Conservation (phyloP, 2,329 filamentous ascomycete species). For the Karstenula rhodostoma region DNA sequence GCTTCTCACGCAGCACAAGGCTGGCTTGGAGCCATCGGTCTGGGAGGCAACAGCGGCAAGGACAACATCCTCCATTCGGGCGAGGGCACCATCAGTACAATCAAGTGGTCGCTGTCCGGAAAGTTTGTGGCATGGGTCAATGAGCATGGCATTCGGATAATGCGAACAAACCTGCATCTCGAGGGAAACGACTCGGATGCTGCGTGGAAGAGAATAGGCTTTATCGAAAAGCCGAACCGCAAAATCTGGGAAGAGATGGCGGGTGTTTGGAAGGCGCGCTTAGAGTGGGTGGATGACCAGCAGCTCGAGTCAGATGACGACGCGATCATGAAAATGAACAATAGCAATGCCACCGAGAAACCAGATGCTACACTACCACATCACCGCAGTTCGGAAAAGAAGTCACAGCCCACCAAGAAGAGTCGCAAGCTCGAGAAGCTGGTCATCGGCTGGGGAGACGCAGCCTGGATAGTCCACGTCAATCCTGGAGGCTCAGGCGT, state of each 20-base stretch:
- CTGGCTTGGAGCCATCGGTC: conserved; percentile 88
- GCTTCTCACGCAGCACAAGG: conserved; percentile 84
- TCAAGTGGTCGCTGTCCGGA: conserved; percentile 93
- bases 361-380: conserved; percentile 44
- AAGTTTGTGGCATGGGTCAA: conserved; percentile 96
- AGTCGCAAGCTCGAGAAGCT: conserved; percentile 71
- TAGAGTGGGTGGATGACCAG: conserved; percentile 91
- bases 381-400: conserved; percentile 55
- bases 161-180: conserved; percentile 86
- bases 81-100: conserved; percentile 87
- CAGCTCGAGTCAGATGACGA: conserved; percentile 77
- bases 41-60: conserved; percentile 79
- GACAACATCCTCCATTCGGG: conserved; percentile 90
- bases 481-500: conserved; percentile 75
- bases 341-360: conserved; percentile 41
- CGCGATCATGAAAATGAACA: conserved; percentile 48
- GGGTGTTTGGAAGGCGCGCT: conserved; percentile 88
- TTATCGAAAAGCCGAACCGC: conserved; percentile 86
- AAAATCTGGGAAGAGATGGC: conserved; percentile 97
- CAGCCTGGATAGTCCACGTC: conserved; percentile 94
- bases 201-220: conserved; percentile 93
- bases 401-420: conserved; percentile 45
- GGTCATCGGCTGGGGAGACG: conserved; percentile 93
- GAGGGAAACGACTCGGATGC: conserved; percentile 79
- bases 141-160: conserved; percentile 96